phyloP scores from a whole-genome alignment of 73 alveolate species.

The Paramecium tetraurelia region DNA sequence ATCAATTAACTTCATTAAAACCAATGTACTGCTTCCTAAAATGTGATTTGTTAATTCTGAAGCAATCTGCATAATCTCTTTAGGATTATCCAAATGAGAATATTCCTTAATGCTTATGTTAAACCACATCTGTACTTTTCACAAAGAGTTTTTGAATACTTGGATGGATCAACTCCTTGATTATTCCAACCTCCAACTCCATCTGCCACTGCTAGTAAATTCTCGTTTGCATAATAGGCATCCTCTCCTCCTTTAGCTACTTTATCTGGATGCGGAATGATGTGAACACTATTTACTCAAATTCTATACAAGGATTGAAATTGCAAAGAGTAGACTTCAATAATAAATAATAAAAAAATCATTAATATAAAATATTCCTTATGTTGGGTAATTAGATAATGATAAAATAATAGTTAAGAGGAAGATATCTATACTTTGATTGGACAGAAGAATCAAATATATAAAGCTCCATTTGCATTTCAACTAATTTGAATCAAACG shows the following conservation, averaged over 20 bases:
- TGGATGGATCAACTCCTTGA: constrained; percentile 84
- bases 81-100: background rate
- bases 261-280: constrained; percentile 78
- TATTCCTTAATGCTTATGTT: background rate
- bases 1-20: background rate
- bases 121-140: constrained; percentile 26
- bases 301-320: background rate
- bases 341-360: background rate
- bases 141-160: constrained; percentile 69
- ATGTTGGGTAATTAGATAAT: no score
- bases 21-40: constrained; percentile 42
- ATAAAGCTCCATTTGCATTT: background rate
- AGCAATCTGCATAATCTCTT: background rate
- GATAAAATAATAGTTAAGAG: no score
- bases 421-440: no score
- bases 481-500: background rate
- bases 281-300: background rate
- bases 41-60: constrained; percentile 21
- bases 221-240: constrained; percentile 68
- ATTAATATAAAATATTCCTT: background rate
- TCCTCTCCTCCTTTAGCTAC: constrained; percentile 82
- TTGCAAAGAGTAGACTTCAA: background rate
- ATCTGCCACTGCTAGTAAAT: constrained; percentile 79
- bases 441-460: no score
- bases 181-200: constrained; percentile 90